These are phyloP conservation scores for Mucor plumbeus DNA, from an alignment of 371 early-diverging fungal species.

Conservation along the genomic window DNA sequence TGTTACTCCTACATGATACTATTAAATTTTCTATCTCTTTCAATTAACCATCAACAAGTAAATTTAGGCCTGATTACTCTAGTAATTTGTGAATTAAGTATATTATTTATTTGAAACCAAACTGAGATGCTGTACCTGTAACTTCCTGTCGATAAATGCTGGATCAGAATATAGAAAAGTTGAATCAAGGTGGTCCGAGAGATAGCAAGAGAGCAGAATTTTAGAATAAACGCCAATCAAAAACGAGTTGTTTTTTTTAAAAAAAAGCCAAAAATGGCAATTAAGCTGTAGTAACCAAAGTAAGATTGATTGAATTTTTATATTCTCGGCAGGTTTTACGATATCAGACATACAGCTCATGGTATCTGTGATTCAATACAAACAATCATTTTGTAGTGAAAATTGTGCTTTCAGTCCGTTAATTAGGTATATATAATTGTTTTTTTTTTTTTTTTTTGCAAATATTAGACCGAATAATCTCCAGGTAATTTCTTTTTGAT, in stretches of 20 bases:
- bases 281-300: no score
- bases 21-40: neutral
- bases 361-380: no score
- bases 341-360: no score
- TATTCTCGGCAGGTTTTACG: no score
- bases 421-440: no score
- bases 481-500: no score
- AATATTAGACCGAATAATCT: no score
- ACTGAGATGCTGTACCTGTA: neutral
- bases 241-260: neutral
- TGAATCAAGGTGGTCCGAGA: neutral
- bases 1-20: constrained; percentile 2
- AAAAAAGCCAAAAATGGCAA: neutral
- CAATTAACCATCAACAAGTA: neutral
- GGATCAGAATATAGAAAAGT: neutral
- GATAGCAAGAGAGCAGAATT: neutral
- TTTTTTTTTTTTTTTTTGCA: no score
- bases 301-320: no score
- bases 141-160: neutral
- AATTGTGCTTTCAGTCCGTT: no score
- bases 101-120: neutral
- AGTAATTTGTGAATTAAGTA: neutral
- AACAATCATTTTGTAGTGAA: no score
- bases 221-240: no score
- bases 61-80: neutral